These are phyloP conservation scores for Zoysia japonica DNA, from an alignment of 176 grass and related monocot genomes.

Conservation along the genomic window DNA sequence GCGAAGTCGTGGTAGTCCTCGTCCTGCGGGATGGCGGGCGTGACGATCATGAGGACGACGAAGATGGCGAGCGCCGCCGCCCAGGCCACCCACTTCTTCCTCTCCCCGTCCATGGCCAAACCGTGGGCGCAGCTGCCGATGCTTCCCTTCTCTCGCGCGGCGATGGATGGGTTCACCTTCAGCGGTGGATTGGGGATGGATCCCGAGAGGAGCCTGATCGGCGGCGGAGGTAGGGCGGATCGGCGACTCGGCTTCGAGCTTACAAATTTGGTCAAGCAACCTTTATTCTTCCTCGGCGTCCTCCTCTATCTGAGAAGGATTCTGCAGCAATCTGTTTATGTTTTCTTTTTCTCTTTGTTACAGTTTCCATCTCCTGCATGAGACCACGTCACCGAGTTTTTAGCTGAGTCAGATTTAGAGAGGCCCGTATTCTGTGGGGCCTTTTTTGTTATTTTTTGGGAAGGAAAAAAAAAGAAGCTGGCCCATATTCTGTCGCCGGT, in stretches of 20 bases:
- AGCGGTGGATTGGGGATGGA: background rate
- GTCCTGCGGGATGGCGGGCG: slow-evolving; percentile 84
- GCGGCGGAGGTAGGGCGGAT: background rate
- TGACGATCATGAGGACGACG: slow-evolving; percentile 85
- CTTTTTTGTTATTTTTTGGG: too few species aligned
- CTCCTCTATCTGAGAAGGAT: too few species aligned
- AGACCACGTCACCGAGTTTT: too few species aligned
- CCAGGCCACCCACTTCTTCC: slow-evolving; percentile 61
- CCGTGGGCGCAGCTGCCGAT: background rate
- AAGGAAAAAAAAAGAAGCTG: too few species aligned
- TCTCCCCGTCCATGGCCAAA: slow-evolving; percentile 40
- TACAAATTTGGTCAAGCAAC: background rate
- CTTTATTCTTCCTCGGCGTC: background rate
- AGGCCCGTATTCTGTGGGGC: too few species aligned
- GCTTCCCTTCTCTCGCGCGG: background rate
- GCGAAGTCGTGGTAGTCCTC: slow-evolving; percentile 94
- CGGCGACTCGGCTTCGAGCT: background rate
- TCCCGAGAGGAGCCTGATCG: slow-evolving; percentile 7
- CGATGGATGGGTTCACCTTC: background rate
- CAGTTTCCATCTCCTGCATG: too few species aligned
- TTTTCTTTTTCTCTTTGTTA: too few species aligned
- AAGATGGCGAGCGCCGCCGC: slow-evolving; percentile 65
- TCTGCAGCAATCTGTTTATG: too few species aligned
- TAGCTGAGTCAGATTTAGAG: too few species aligned
- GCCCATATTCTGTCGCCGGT: too few species aligned